Evolutionary conservation across 2,329 filamentous ascomycete species (phyloP).

Genomic region (Xylariales sp.): DNA sequence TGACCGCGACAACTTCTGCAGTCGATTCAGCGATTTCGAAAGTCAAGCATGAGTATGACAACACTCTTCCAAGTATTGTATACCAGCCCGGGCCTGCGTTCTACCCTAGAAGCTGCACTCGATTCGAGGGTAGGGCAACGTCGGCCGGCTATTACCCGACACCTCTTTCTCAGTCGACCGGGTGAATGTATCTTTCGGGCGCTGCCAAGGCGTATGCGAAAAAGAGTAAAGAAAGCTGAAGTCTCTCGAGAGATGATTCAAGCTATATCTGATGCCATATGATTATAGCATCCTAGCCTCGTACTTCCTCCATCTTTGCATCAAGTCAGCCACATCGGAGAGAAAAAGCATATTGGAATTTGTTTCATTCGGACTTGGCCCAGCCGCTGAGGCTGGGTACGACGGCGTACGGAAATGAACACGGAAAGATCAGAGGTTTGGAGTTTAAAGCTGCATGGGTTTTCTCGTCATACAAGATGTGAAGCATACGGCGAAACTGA

Average conservation of each 20-base stretch:
- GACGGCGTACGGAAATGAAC: slow-evolving; percentile 45
- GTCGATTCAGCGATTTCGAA: slow-evolving; percentile 53
- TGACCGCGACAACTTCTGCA: slow-evolving; percentile 49
- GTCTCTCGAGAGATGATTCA: slow-evolving; percentile 27
- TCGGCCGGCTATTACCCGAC: slow-evolving; percentile 67
- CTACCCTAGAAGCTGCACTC: slow-evolving; percentile 57
- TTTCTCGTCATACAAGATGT: slow-evolving; percentile 34
- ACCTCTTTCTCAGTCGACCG: slow-evolving; percentile 59
- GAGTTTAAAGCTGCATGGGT: slow-evolving; percentile 41
- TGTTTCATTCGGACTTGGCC: slow-evolving; percentile 36
- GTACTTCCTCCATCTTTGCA: slow-evolving; percentile 40
- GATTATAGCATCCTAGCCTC: slow-evolving; percentile 33
- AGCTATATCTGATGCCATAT: slow-evolving; percentile 33
- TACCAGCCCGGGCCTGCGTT: slow-evolving; percentile 58
- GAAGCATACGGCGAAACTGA: slow-evolving; percentile 45
- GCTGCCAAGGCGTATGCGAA: slow-evolving; percentile 14
- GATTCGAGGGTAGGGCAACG: slow-evolving; percentile 65
- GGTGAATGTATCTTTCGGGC: slow-evolving; percentile 42
- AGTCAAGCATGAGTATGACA: slow-evolving; percentile 63
- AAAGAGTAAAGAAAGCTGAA: slow-evolving; percentile 15
- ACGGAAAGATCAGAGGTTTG: slow-evolving; percentile 37
- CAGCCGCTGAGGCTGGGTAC: slow-evolving; percentile 34
- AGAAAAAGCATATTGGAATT: slow-evolving; percentile 48
- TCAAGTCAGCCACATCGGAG: slow-evolving; percentile 40
- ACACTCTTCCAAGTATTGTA: slow-evolving; percentile 60